These are phyloP conservation scores for Monocercomonoides exilis DNA, from an alignment of 78 protist genomes.

Conservation along the genomic window DNA sequence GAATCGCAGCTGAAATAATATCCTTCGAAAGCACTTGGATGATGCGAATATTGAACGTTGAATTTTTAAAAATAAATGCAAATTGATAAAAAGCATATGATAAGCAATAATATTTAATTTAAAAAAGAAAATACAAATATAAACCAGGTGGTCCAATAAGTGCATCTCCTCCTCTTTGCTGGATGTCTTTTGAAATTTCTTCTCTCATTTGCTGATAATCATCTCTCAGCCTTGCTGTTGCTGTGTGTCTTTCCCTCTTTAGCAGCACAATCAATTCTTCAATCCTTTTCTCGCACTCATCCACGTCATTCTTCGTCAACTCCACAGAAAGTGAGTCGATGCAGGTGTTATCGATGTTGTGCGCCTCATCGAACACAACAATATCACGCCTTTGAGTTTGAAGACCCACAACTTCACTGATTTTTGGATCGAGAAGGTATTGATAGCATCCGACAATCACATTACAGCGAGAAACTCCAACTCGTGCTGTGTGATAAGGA, in stretches of 20 bases:
- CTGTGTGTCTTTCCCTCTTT: neutral
- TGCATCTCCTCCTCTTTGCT: neutral
- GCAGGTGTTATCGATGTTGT: constrained; percentile 92
- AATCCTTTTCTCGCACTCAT: neutral
- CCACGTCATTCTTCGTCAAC: constrained; percentile 36
- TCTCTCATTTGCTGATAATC: neutral
- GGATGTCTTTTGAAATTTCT: too few relatives aligned
- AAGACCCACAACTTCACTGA: constrained; percentile 49
- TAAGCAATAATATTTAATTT: too few relatives aligned
- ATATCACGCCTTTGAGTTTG: constrained; percentile 55
- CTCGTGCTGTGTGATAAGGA: constrained; percentile 82
- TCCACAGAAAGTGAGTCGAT: constrained; percentile 74
- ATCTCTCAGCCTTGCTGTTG: neutral
- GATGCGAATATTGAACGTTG: too few relatives aligned
- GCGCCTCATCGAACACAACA: constrained; percentile 94
- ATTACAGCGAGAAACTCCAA: constrained; percentile 47
- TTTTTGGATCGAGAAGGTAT: constrained; percentile 91
- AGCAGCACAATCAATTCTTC: neutral
- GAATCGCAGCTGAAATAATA: constrained; percentile 72
- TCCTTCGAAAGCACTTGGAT: constrained; percentile 57
- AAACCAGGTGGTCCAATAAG: neutral
- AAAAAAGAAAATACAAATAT: too few relatives aligned
- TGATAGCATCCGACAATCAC: constrained; percentile 82
- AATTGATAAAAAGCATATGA: too few relatives aligned
- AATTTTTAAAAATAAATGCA: too few relatives aligned